Evolutionary conservation across 2,329 filamentous ascomycete genomes (phyloP), one percentile per base, ranked within the genome.

Genomic region (Alternaria incomplexa): DNA sequence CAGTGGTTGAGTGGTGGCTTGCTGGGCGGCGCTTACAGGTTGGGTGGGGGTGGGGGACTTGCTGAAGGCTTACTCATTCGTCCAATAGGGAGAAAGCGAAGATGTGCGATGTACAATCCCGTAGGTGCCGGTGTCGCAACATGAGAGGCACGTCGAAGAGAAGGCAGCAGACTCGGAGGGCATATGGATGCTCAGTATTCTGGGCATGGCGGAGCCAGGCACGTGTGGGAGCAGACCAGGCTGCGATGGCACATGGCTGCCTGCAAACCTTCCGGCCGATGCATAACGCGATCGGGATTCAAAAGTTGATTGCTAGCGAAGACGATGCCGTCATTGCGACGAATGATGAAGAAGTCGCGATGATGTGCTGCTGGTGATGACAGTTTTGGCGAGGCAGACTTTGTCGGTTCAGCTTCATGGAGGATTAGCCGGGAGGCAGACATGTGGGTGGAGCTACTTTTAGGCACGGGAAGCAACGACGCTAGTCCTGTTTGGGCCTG

Each of bases 381-480:
- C 53, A 51, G 60, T 63, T 67, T 59, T 67, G 56, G 65, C 67
- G 65, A 69, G 67, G 67, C 67, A 69, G 67, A 69, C 44, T 66
- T 15, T 56, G 48, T 44, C 23, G 30, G 53, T 63, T 63, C 61
- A 64, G 66, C 61, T 46, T 55, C 56, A 50, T 48, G 50, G n/a
- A 56, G 25, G 28, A 63, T 54, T 62, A 62, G 59, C 43, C 48
- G 50, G 56, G 36, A 36, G 52, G 54, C 55, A 62, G 45, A 26
- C 17, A 51, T 30, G 58, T 25, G 23, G 43, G 53, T 36, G 48
- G 58, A 25, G 50, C 65, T 65, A 69, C 62, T 17, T 67, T 61
- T 66, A 68, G 63, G 36, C 60, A 58, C 61, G 63, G 62, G 53
- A 64, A 32, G 63, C 28, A 50, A 23, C 45, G 12, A 17, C 50